Conservation (phyloP, 345 rosid genomes). For the Raphanus raphanistrum region DNA sequence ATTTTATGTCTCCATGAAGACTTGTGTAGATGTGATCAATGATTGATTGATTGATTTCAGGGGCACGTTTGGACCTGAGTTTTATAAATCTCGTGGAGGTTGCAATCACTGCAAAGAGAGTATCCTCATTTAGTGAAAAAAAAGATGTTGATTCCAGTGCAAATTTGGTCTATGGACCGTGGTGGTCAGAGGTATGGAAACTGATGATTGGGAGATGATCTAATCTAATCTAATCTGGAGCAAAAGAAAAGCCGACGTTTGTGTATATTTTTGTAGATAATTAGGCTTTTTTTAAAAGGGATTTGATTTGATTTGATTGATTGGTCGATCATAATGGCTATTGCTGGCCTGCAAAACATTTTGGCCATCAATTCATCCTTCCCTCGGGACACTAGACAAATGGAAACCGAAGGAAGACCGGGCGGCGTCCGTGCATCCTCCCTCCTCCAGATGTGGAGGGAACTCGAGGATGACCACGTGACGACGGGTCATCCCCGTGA, state of each 20-base stretch:
- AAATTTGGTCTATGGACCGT: slow-evolving; percentile 31
- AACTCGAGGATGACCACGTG: slow-evolving; percentile 83
- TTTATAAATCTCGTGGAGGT: slow-evolving; percentile 13
- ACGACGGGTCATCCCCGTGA: slow-evolving; percentile 63
- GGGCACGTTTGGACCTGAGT: slow-evolving; percentile 2
- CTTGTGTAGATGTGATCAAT: background rate
- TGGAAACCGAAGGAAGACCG: slow-evolving; percentile 55
- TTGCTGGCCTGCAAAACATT: slow-evolving; percentile 79
- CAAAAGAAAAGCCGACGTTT: slow-evolving; percentile 26
- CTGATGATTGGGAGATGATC: slow-evolving; percentile 36
- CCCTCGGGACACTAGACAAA: slow-evolving; percentile 58
- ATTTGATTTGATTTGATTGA: slow-evolving; percentile 1
- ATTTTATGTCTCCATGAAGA: background rate
- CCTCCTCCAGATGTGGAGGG: slow-evolving; percentile 82
- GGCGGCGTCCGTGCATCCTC: slow-evolving; percentile 78
- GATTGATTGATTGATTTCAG: slow-evolving; percentile 16
- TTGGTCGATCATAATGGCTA: slow-evolving; percentile 56
- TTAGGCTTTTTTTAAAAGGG: slow-evolving; percentile 31
- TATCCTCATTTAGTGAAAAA: background rate
- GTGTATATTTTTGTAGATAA: slow-evolving; percentile 43
- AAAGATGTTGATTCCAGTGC: slow-evolving; percentile 16
- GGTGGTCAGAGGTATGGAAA: slow-evolving; percentile 27
- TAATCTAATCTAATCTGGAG: slow-evolving; percentile 26
- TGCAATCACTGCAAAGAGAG: slow-evolving; percentile 36
- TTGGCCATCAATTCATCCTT: slow-evolving; percentile 72